A percentile compares a stretch with the other conserved stretches of the same genome.
phyloP scores from a whole-genome alignment of 2,329 filamentous ascomycete species.

The Nigrograna mackinnonii region DNA sequence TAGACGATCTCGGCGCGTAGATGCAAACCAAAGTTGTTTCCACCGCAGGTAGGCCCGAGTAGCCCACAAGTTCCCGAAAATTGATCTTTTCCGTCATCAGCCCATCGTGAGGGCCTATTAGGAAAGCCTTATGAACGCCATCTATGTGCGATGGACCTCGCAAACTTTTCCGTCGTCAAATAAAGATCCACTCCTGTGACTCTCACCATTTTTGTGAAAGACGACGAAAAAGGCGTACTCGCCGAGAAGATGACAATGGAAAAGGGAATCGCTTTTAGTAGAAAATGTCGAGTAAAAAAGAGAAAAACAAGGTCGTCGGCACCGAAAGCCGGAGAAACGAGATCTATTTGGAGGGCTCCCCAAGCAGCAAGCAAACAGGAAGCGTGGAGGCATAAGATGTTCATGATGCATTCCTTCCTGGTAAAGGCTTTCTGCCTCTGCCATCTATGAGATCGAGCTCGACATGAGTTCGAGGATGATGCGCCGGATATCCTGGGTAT shows the following conservation, averaged over 20 bases:
- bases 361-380: slow-evolving; percentile 44
- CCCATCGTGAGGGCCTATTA: slow-evolving; percentile 27
- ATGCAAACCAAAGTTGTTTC: slow-evolving; percentile 34
- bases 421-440: slow-evolving; percentile 32
- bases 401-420: slow-evolving; percentile 41
- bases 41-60: slow-evolving; percentile 27
- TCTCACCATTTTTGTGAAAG: slow-evolving; percentile 26
- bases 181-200: slow-evolving; percentile 27
- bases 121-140: slow-evolving; percentile 42
- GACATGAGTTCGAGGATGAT: slow-evolving; percentile 33
- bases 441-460: slow-evolving; percentile 41
- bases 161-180: slow-evolving; percentile 37
- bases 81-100: slow-evolving; percentile 40
- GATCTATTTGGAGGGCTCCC: slow-evolving; percentile 41
- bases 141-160: slow-evolving; percentile 42
- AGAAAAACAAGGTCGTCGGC: slow-evolving; percentile 34
- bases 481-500: slow-evolving; percentile 39
- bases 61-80: slow-evolving; percentile 23
- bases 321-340: slow-evolving; percentile 43
- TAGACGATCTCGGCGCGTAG: slow-evolving; percentile 23
- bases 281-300: slow-evolving; percentile 20
- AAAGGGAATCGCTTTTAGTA: slow-evolving; percentile 45
- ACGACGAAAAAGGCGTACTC: slow-evolving; percentile 31
- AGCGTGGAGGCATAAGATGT: slow-evolving; percentile 43
- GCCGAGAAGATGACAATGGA: slow-evolving; percentile 32